These are phyloP conservation scores for Pythium pectinolyticum DNA, from an alignment of 352 stramenopile species.

Conservation along the genomic window DNA sequence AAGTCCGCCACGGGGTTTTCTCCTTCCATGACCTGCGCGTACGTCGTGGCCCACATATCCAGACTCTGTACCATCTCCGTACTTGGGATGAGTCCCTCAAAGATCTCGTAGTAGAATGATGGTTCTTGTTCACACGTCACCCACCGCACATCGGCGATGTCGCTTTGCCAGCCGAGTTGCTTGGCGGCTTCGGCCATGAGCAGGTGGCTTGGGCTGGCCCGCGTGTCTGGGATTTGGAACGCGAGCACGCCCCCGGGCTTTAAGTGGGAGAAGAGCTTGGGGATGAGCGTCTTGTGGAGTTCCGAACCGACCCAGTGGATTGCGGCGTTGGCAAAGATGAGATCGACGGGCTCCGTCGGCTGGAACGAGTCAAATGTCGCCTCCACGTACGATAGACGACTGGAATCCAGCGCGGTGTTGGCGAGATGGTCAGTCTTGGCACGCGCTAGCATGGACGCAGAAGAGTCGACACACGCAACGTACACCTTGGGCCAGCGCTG, in stretches of 20 bases:
- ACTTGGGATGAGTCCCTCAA: conserved; percentile 29
- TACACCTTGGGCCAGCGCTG: conserved; percentile 49
- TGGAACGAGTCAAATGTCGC: conserved; percentile 59
- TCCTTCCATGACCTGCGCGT: conserved; percentile 59
- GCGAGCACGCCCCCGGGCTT: conserved; percentile 69
- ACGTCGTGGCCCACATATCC: conserved; percentile 69
- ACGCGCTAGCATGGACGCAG: conserved; percentile 53
- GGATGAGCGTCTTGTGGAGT: conserved; percentile 45
- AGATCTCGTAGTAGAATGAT: conserved; percentile 72
- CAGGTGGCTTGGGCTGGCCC: conserved; percentile 55
- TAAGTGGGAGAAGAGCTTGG: conserved; percentile 50
- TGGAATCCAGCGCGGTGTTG: conserved; percentile 26
- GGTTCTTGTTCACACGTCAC: conserved; percentile 68
- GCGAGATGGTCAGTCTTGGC: conserved; percentile 41
- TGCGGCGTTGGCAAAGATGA: conserved; percentile 77
- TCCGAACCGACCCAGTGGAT: conserved; percentile 68
- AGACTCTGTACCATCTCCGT: conserved; percentile 19
- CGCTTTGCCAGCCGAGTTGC: conserved; percentile 38
- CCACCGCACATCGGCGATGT: conserved; percentile 56
- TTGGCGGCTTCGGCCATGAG: conserved; percentile 54
- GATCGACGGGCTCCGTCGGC: conserved; percentile 40
- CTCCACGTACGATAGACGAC: conserved; percentile 44
- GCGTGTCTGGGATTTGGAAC: conserved; percentile 76
- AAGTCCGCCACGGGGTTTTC: conserved; percentile 72
- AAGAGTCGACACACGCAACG: conserved; percentile 69